Evolutionary conservation across 768 basidiomycete genomes (phyloP), one percentile per base, ranked within the genome.

Genomic region (Paxillus rubicundulus): DNA sequence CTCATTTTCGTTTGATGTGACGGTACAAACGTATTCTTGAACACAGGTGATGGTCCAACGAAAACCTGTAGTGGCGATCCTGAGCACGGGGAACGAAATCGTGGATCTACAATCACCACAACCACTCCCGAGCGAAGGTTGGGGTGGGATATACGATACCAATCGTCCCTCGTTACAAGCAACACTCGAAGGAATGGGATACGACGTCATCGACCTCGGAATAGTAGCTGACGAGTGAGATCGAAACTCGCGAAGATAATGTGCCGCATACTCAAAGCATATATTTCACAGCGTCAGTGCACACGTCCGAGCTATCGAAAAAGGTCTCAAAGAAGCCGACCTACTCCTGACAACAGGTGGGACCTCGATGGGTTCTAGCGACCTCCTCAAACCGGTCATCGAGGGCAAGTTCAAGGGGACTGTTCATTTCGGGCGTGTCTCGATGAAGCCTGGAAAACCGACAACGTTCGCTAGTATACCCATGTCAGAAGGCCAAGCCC

Each of bases 71-170:
- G 83, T 94, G 0, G 92, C 89, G 1, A 67, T 94, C 39, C 68
- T 96, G 55, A 92, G 89, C 61, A 96, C 92, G 0, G 92, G 92
- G 0, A 89, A 93, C 63, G 92, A 96, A 63, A 72, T 92, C 37
- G 55, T 83, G 34, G 85, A 91, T 51, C 62, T 92, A 9, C 79
- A 86, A 37, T 65, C 71, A 41, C 71, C 70, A 12, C 58, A 51
- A n/a, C 57, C 64, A 27, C 61, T 60, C 3, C 66, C 72, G 4
- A 67, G 53, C 13, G 65, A 69, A 12, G 71, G 72, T 13, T 89
- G 87, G 87, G 81, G 81, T 27, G 85, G 86, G 0, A 84, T 92
- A 41, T 88, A 82, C 71, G 92, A 96, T 61, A 92, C 92, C 0
- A 96, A 96, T 66, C 71, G 92, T 32, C 92, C 92, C 2, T 86